Base-by-base conservation (phyloP, 768 basidiomycete genomes). In the Panellus pusillus region DNA sequence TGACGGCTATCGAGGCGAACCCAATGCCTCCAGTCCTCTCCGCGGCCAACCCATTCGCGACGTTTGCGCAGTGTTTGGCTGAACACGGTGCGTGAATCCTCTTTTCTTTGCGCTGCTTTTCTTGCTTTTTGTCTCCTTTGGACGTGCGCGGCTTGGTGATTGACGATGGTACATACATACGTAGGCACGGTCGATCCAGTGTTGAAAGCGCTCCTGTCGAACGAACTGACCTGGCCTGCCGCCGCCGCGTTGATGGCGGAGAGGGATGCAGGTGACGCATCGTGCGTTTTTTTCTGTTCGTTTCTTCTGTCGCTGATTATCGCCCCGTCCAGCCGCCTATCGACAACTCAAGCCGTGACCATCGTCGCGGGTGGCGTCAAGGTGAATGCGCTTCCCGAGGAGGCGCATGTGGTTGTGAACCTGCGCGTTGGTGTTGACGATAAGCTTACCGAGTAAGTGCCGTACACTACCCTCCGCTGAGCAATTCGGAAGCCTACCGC, bases 281-380 rank as follows among this genome's bases (percentile, higher is more conserved):
- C 49, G 57, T 58, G 40, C 27, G 52, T 58, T 6, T 19, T n/a
- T 67, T 81, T 19, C 65, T 63, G 6, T 15, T 29, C 9, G 15
- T 28, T 17, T 5, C 24, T 32, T 28, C 14, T 42, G 18, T 12
- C 2, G 17, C 19, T 19, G 7, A 12, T 20, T 48, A 63, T 19
- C 65, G 70, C 20, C 61, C 31, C 59, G 62, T 13, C 62, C 49
- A 73, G 65, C 28, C 62, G 72, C 13, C 64, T 75, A 4, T 68
- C 73, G 15, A 83, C 81, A 11, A 81, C 83, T 7, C 80, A 83
- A 63, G 83, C 84, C 2, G 74, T 79, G 15, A 81, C 83, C 57
- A 60, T 86, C 13, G 61, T 74, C 3, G 58, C 7, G 44, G 70
- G 72, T 9, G 76, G 72, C 7, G 68, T 77, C 36, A 81, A 81